Evolutionary conservation across 2,329 filamentous ascomycete species (phyloP).

Genomic region (Neoscytalidium dimidiatum): DNA sequence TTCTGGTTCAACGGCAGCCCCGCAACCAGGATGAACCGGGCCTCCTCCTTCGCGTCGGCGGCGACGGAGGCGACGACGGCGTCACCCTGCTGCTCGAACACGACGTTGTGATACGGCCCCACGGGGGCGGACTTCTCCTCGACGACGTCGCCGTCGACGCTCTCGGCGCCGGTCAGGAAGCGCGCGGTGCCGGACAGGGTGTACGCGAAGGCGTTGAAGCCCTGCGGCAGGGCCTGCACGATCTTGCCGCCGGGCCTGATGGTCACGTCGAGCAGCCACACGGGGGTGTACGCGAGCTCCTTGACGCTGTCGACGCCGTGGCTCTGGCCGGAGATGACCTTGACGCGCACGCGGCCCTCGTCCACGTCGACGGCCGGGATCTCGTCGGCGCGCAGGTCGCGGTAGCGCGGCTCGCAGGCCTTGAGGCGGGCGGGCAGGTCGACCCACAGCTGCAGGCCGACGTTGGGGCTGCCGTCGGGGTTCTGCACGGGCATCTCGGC

Average conservation of each 20-base stretch:
- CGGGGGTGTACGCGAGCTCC: constrained; percentile 91
- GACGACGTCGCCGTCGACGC: constrained; percentile 23
- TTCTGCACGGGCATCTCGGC: constrained; percentile 91
- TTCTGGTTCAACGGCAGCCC: constrained; percentile 68
- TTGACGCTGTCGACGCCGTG: constrained; percentile 84
- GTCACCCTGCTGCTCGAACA: constrained; percentile 81
- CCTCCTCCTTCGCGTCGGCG: constrained; percentile 60
- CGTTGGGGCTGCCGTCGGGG: constrained; percentile 71
- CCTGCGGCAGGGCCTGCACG: constrained; percentile 71
- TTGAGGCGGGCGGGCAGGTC: constrained; percentile 83
- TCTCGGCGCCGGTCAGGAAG: constrained; percentile 56
- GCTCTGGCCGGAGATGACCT: constrained; percentile 85
- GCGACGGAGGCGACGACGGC: constrained; percentile 71
- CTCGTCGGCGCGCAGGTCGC: constrained; percentile 76
- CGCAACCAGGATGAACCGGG: constrained; percentile 70
- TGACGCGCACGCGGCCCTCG: constrained; percentile 73
- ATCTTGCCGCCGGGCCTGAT: constrained; percentile 78
- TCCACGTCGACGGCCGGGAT: constrained; percentile 76
- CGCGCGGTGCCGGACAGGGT: constrained; percentile 71
- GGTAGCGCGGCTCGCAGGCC: constrained; percentile 86
- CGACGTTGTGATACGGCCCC: constrained; percentile 79
- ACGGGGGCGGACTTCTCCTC: constrained; percentile 42
- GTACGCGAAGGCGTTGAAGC: constrained; percentile 92
- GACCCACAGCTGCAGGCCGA: constrained; percentile 94
- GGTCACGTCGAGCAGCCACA: constrained; percentile 89